Percentiles rank a stretch among this genome's conserved stretches.
Conservation (phyloP, 2,329 filamentous ascomycete genomes). For the Neophaeococcomyces aloes region DNA sequence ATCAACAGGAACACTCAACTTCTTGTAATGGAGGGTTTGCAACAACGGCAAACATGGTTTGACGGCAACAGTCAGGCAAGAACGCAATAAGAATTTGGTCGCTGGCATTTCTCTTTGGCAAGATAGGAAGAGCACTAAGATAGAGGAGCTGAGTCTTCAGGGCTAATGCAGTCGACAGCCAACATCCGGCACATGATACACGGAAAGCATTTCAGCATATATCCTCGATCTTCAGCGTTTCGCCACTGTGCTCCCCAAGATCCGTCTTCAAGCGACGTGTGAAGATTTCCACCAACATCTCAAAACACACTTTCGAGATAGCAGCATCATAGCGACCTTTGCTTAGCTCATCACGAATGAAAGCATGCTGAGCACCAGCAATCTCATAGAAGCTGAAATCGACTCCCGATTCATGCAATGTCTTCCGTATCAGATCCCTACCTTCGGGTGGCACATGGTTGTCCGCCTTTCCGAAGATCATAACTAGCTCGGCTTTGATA, state of each 20-base stretch:
- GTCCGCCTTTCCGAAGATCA: slow-evolving; percentile 89
- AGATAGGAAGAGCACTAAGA: no score
- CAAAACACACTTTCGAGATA: slow-evolving; percentile 77
- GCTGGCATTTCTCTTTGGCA: no score
- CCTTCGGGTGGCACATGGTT: slow-evolving; percentile 78
- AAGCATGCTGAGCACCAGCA: slow-evolving; percentile 90
- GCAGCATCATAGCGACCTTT: slow-evolving; percentile 92
- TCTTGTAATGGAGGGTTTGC: background rate
- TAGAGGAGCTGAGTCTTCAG: no score
- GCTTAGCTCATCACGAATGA: slow-evolving; percentile 83
- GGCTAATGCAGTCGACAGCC: no score
- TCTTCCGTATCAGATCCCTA: slow-evolving; percentile 71
- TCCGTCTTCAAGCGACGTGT: slow-evolving; percentile 67
- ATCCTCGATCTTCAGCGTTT: slow-evolving; percentile 56
- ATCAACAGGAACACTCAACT: no score
- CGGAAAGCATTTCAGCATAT: slow-evolving; percentile 44
- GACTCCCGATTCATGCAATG: slow-evolving; percentile 64
- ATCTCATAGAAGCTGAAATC: slow-evolving; percentile 77
- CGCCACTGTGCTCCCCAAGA: slow-evolving; percentile 57
- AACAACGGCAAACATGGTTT: background rate
- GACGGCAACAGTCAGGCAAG: no score
- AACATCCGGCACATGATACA: no score
- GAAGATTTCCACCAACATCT: slow-evolving; percentile 81
- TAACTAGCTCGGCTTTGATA: slow-evolving; percentile 67
- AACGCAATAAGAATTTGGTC: no score